Evolutionary conservation across 768 basidiomycete genomes (phyloP).

Genomic region (Terana coerulea): DNA sequence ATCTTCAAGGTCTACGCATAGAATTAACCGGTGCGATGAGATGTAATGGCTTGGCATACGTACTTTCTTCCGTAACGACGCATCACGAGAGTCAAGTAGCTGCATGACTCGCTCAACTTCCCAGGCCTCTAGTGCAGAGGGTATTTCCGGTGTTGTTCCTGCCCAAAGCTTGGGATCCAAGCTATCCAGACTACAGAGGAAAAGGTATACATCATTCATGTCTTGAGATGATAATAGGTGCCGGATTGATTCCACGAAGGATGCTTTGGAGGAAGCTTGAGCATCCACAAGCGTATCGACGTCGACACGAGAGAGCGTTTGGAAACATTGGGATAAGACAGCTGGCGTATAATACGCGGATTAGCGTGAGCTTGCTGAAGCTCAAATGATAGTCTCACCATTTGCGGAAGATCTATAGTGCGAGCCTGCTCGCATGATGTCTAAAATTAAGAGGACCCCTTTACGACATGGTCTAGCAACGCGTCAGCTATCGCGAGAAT

Average conservation of each 20-base stretch:
- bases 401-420: constrained; percentile 4
- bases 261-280: constrained; percentile 3
- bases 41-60: constrained; percentile 9
- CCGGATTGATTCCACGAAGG: constrained; percentile 46
- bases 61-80: constrained; percentile 56
- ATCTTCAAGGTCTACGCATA: constrained; percentile 55
- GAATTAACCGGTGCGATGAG: not conserved
- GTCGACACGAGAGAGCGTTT: constrained; percentile 4
- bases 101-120: constrained; percentile 75
- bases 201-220: constrained; percentile 61
- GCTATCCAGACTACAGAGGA: constrained; percentile 59
- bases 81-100: constrained; percentile 58
- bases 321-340: constrained; percentile 22
- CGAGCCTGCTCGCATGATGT: constrained; percentile 11
- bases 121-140: constrained; percentile 58
- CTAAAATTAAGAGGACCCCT: constrained; percentile 10
- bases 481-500: not conserved
- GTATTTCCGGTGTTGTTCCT: constrained; percentile 48
- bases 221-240: constrained; percentile 54
- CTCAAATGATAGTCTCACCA: constrained; percentile 6
- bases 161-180: constrained; percentile 65
- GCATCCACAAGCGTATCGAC: constrained; percentile 9
- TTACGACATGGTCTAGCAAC: constrained; percentile 14
- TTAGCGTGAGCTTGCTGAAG: not conserved
- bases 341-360: constrained; percentile 2